Evolutionary conservation across 768 basidiomycete species (phyloP), one percentile per base, ranked within the genome.

Genomic region (Pleurotus platypus): DNA sequence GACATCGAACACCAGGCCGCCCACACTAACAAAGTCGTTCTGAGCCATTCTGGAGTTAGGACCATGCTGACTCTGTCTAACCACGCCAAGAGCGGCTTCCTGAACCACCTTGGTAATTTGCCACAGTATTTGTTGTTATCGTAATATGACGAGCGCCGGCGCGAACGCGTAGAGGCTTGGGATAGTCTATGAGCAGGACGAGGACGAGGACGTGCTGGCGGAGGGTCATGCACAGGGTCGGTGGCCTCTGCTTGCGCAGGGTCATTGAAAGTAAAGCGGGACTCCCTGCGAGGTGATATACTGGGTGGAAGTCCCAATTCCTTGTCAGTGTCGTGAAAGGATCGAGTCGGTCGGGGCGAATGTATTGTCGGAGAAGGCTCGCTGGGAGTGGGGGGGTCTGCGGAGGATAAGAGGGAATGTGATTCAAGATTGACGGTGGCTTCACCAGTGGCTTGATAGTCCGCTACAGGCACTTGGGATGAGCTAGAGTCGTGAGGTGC

Each of bases 11-110:
- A 82, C 94, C 94, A 96, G 7, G 78, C 72, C 0, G 70, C 74
- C 92, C 93, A 96, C 18, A 94, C 84, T 37, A 94, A 72, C 57
- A 92, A 11, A 18, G 92, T 93, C 54, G 87, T 92, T 60, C 76
- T 74, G 46, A 82, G 64, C 92, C 92, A 93, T 65, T 90, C 84
- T 0, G 88, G 87, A 22, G 79, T 71, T 15, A 95, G 73, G 18
- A 95, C 85, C 78, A 86, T 80, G 62, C 72, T 71, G 18, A 94
- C 73, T 11, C 89, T 79, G 58, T 82, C 81, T 61, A 82, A 69
- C 87, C 89, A 94, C 15, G 83, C 87, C 57, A 74, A 71, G n/a
- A 89, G 49, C 1, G 90, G 87, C 30, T 73, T 75, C 46, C 79
- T 74, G 39, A 89, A 61, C 75, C 77, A 80, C 46, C 78, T 70